phyloP scores from a whole-genome alignment of 306 rosid species.

The Cicer arietinum region DNA sequence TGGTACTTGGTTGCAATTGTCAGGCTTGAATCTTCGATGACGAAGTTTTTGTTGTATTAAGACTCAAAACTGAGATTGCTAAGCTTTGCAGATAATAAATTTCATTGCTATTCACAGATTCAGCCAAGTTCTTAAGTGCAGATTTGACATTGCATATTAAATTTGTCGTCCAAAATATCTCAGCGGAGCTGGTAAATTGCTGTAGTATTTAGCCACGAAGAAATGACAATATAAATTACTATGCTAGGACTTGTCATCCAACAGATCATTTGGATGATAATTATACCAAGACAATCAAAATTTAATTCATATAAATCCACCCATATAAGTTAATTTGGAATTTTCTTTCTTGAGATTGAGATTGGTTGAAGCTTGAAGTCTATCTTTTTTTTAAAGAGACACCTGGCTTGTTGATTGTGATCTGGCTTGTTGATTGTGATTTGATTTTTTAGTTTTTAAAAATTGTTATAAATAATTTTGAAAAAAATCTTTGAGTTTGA shows the following conservation, averaged over 20 bases:
- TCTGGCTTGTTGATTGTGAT: too few species aligned
- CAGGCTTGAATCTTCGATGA: slow-evolving; percentile 34
- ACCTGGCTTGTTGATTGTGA: too few species aligned
- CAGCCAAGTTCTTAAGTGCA: slow-evolving; percentile 30
- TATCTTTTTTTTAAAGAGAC: too few species aligned
- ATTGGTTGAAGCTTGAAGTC: background rate
- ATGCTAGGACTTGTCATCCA: background rate
- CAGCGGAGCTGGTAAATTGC: slow-evolving; percentile 1
- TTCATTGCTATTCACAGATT: slow-evolving; percentile 23
- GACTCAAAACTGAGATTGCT: slow-evolving; percentile 1
- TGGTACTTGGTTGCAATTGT: slow-evolving; percentile 5
- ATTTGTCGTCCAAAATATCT: background rate
- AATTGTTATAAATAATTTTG: too few species aligned
- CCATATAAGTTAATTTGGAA: background rate
- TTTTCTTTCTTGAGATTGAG: background rate
- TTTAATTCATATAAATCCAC: background rate
- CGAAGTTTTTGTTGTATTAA: slow-evolving; percentile 22
- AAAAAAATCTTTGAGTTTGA: too few species aligned
- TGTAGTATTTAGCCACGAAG: background rate
- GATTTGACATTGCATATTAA: background rate
- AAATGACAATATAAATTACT: background rate
- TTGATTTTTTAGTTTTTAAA: too few species aligned
- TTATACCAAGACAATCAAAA: background rate
- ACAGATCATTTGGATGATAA: background rate
- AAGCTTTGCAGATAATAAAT: slow-evolving; percentile 29